Percentiles rank a stretch among this genome's conserved stretches.
Evolutionary conservation across 2,329 filamentous ascomycete species (phyloP).

Genomic region (Pseudogymnoascus sp.): DNA sequence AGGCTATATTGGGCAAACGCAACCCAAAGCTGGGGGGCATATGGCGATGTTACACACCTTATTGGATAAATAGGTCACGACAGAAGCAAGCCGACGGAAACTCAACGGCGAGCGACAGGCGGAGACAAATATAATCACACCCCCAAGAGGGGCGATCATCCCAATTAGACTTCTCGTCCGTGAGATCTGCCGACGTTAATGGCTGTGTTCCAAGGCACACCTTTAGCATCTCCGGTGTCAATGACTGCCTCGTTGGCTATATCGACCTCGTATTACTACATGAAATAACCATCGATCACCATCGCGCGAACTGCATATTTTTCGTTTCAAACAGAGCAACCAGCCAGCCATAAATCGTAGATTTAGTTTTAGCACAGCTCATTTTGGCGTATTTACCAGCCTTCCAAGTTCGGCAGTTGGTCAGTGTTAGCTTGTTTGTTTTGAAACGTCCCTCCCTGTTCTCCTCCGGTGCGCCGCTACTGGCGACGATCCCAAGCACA

Average conservation of each 20-base stretch:
- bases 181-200: neutral
- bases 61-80: neutral
- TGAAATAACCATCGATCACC: neutral
- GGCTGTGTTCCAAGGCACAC: neutral
- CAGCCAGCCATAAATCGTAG: neutral
- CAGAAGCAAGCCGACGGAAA: neutral
- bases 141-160: neutral
- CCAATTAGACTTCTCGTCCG: constrained; percentile 2
- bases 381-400: neutral
- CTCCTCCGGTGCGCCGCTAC: neutral
- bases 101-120: neutral
- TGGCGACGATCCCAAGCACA: neutral
- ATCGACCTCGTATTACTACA: neutral
- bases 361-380: neutral
- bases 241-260: neutral
- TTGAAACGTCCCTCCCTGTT: neutral
- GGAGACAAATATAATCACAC: neutral
- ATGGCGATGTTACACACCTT: neutral
- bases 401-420: constrained; percentile 3
- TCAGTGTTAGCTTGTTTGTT: neutral
- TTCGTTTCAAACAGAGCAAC: neutral
- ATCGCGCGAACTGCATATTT: neutral
- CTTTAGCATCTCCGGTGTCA: neutral
- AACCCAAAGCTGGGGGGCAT: neutral
- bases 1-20: neutral